Evolutionary conservation across 2,329 filamentous ascomycete species (phyloP), one percentile per base, ranked within the genome.

Genomic region (Beauveria sp.): DNA sequence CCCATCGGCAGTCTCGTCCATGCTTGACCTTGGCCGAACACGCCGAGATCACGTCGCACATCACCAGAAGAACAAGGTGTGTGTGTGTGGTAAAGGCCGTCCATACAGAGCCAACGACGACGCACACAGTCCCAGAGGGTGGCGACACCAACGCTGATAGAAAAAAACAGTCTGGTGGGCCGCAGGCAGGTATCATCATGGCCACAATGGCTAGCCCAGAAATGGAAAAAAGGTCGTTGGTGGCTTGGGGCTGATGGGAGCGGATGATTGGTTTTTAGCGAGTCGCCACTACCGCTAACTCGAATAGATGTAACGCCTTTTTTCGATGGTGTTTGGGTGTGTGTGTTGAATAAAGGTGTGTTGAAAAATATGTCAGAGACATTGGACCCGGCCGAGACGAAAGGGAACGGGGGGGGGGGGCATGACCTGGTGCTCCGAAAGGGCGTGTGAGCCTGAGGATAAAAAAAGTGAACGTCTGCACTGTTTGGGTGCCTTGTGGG

Each of bases 191-290:
- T 34, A 43, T n/a, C 40, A 43, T 43, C 53, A 46, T 57, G 42
- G 28, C 26, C 26, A 38, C 18, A 28, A 34, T 34, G n/a, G 28
- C 28, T 38, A 14, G 20, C 30, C 5, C 54, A 30, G 18, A 46
- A 30, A 49, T 18, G 43, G 55, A 14, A 26, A 28, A 22, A 46
- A 30, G 53, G 45, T 49, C 7, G 45, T 58, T 38, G 45, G 55
- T 58, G 55, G 55, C 55, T 58, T 58, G 55, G 55, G 54, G 54
- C 54, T 58, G 55, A 50, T 50, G 45, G 30, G 30, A 34, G 14
- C 14, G 30, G 30, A 20, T 58, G 55, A 58, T 58, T 58, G 54
- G 54, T 16, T 34, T 26, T 5, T 34, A 34, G 30, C 30, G 30
- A 34, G 30, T 34, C 30, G 30, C 30, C 30, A 34, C 30, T 12